A percentile compares a stretch with the other conserved stretches of the same genome.
These are phyloP conservation scores for Ogataea pignaliae DNA, from an alignment of 805 yeast species.

Conservation along the genomic window DNA sequence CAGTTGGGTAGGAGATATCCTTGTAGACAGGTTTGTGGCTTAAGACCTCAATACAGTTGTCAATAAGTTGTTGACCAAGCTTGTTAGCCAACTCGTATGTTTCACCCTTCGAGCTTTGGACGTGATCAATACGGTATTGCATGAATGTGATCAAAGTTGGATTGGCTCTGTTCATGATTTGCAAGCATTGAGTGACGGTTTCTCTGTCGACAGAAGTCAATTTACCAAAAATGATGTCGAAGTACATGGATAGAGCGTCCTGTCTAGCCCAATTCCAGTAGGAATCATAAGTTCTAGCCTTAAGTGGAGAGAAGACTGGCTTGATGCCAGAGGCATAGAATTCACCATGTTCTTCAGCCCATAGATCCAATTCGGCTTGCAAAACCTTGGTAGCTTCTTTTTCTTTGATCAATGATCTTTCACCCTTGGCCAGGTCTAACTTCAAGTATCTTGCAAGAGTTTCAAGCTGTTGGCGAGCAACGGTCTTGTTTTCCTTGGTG, in stretches of 20 bases:
- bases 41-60: conserved; percentile 85
- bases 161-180: conserved; percentile 95
- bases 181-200: conserved; percentile 92
- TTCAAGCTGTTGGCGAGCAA: conserved; percentile 82
- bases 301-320: conserved; percentile 85
- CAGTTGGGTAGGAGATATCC: conserved; percentile 91
- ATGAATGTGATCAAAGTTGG: conserved; percentile 91
- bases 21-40: conserved; percentile 86
- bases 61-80: conserved; percentile 90
- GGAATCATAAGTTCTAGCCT: conserved; percentile 94
- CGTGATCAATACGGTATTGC: conserved; percentile 88
- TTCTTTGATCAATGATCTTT: conserved; percentile 75
- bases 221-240: conserved; percentile 93
- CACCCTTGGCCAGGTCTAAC: conserved; percentile 87
- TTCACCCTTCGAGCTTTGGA: conserved; percentile 83
- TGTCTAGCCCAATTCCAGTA: conserved; percentile 99
- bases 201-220: conserved; percentile 89
- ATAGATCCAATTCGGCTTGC: conserved; percentile 87
- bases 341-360: conserved; percentile 90
- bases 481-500: conserved; percentile 62
- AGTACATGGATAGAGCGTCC: conserved; percentile 89
- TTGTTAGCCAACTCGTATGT: conserved; percentile 87
- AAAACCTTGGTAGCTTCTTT: conserved; percentile 79
- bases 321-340: conserved; percentile 87
- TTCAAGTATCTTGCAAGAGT: conserved; percentile 92